Evolutionary conservation across 2,329 filamentous ascomycete genomes (phyloP), one percentile per base, ranked within the genome.

Genomic region (Aspergillus spinulosporus): DNA sequence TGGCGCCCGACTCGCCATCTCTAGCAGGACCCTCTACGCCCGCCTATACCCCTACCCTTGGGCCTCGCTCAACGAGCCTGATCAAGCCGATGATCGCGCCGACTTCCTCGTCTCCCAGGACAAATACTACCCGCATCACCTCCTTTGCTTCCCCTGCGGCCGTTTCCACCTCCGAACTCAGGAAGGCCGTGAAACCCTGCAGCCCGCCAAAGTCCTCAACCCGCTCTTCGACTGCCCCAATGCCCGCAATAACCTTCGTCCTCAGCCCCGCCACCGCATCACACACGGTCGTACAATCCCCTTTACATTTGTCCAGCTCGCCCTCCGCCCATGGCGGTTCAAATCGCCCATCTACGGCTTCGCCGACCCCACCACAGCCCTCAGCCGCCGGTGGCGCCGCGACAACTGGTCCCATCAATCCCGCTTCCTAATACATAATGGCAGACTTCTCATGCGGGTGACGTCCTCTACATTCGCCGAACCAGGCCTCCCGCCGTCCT

Each of bases 291-390:
- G 83, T 52, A 76, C 71, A n/a, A 72, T 87, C 0, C 81, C 82
- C 2, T 85, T 83, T 67, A 70, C 80, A 9, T 85, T 85, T 59
- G 76, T 84, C 1, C 84, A 87, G 65, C 76, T 87, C n/a, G 76
- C 72, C 3, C 71, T 80, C 42, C 78, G 83, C 32, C 76, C 78
- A 3, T 69, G 76, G 55, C 74, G 74, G n/a, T 80, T 79, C 64
- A 46, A 45, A 15, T 74, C 75, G 1, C 72, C 76, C 0, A 54
- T 59, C 2, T 78, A 83, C 62, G 82, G 82, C 29, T 75, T 85
- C 37, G 58, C 74, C 2, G 44, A 45, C 26, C 56, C 72, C 2
- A 75, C 72, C 2, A 74, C 79, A 1, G 70, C 74, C 0, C 74
- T 87, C 14, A 71, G 71, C 6, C 78, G 82, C 2, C 78, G 82